Evolutionary conservation across 805 yeast genomes (phyloP), one percentile per base, ranked within the genome.

Genomic region (Lipomyces yamanashiensis): DNA sequence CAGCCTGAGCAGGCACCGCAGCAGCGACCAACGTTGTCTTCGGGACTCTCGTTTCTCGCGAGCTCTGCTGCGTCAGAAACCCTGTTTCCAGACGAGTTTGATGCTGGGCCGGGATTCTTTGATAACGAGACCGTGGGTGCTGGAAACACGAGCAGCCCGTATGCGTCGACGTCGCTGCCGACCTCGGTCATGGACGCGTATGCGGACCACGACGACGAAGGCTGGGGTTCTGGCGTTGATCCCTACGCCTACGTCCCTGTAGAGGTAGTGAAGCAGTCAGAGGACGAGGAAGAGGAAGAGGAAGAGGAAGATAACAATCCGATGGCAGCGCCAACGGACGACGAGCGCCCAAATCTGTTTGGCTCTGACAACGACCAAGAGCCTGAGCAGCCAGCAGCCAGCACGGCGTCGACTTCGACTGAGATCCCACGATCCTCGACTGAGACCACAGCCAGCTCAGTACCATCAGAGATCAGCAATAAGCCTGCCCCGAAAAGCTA

Each of bases 21-120:
- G n/a, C 51, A 48, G 19, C 17, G 47, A 28, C 58, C 53, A 13
- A 51, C 43, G 49, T 36, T 34, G 2, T 54, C 53, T 21, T 40
- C 58, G 43, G 58, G 62, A n/a, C 36, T 43, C 61, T 53, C 57
- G 12, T 53, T 53, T n/a, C 48, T 53, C 10, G 48, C 57, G 40
- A 28, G 28, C 28, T 40, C 59, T 10, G 53, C 58, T 7, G 55
- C 40, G 28, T 58, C 62, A 9, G 55, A 67, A 7, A 58, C 63
- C 40, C 47, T 63, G 39, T 64, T 52, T 34, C 67, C 67, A 17
- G 69, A 66, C 58, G 67, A 66, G 34, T 63, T 66, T 40, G 65
- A 60, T 51, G 58, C 69, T 7, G 62, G 55, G 6, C 40, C 65
- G n/a, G 58, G 61, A 4, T 65, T 44, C 33, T 59, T 56, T 39